Evolutionary conservation across 257 asterid genomes (phyloP).

Genomic region (Primulina tabacum): DNA sequence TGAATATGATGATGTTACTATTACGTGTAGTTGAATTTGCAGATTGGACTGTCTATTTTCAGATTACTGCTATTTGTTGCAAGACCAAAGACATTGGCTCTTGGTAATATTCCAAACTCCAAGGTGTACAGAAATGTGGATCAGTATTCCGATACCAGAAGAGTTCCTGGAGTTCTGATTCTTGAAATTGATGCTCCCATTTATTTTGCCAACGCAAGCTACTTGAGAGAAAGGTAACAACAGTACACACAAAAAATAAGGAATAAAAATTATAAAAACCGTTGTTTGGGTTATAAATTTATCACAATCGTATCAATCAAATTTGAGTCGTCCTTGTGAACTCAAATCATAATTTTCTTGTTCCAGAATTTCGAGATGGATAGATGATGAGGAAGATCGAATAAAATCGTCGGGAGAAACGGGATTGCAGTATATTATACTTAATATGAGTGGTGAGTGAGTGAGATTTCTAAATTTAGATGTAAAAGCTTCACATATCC

Average conservation of each 20-base stretch:
- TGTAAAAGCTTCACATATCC: neutral
- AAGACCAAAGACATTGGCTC: constrained; percentile 69
- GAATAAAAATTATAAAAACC: too few relatives aligned
- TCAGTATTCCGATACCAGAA: constrained; percentile 54
- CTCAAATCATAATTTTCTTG: neutral
- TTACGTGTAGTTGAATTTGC: constrained; percentile 1
- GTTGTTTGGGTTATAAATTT: neutral
- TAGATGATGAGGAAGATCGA: constrained; percentile 82
- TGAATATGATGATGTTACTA: neutral
- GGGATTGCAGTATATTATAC: constrained; percentile 60
- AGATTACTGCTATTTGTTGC: constrained; percentile 68
- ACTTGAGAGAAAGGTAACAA: constrained; percentile 75
- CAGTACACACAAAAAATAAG: neutral
- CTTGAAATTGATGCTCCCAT: constrained; percentile 82
- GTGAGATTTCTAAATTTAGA: neutral
- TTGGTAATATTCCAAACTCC: constrained; percentile 71
- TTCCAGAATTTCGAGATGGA: constrained; percentile 80
- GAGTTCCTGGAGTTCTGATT: constrained; percentile 59
- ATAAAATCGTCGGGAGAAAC: constrained; percentile 52
- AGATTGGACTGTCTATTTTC: constrained; percentile 64
- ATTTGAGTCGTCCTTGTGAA: too few relatives aligned
- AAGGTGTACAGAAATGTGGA: constrained; percentile 59
- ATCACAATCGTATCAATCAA: too few relatives aligned
- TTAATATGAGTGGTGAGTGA: constrained; percentile 75
- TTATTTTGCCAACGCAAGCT: constrained; percentile 79